Conservation (phyloP, 352 stramenopile species). For the Elongisporangium senticosum region DNA sequence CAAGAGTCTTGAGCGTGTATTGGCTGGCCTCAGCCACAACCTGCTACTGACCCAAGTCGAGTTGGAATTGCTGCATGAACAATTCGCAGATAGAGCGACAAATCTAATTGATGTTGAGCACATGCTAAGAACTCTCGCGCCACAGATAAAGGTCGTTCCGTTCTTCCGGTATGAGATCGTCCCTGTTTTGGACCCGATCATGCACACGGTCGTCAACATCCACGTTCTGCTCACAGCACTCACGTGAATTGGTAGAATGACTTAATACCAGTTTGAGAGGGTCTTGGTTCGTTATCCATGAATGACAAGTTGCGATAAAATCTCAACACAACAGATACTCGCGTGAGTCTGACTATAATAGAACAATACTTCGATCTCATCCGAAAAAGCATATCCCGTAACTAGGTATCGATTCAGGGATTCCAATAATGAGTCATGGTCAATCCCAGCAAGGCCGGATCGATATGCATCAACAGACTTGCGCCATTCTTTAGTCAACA, state of each 20-base stretch:
- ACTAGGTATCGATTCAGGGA: too few species aligned
- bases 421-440: too few species aligned
- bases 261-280: not conserved
- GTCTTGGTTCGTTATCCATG: not conserved
- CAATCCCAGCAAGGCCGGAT: too few species aligned
- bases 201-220: constrained; percentile 44
- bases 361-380: too few species aligned
- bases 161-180: constrained; percentile 46
- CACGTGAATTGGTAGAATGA: not conserved
- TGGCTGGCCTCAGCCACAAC: constrained; percentile 21
- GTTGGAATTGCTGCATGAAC: constrained; percentile 39
- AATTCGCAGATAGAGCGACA: constrained; percentile 33
- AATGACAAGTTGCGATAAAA: not conserved
- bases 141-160: constrained; percentile 24
- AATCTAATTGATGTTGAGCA: constrained; percentile 32
- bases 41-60: constrained; percentile 27
- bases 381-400: too few species aligned
- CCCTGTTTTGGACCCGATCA: constrained; percentile 46
- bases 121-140: constrained; percentile 28
- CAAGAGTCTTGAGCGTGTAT: constrained; percentile 30
- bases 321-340: not conserved
- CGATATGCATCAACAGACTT: too few species aligned
- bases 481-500: too few species aligned
- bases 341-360: too few species aligned
- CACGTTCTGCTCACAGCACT: constrained; percentile 37